Base-by-base conservation (phyloP, 495 filamentous ascomycete genomes). In the Penicillium egyptiacum region DNA sequence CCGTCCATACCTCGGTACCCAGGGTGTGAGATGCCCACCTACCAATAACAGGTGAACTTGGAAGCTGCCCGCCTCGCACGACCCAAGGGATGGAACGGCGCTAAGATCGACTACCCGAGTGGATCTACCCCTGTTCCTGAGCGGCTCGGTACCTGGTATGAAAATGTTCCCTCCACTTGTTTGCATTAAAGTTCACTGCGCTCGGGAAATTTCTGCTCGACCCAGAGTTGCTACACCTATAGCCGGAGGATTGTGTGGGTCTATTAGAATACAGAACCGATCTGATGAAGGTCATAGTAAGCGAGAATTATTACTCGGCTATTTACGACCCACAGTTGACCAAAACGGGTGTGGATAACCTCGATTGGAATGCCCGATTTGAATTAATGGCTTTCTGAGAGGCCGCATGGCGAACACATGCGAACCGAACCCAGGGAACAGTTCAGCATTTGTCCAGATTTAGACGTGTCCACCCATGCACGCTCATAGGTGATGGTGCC, bases 81-180 rank as follows among this genome's bases (percentile, higher is more conserved):
- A 43, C 1, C 25, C 31, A 17, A 4, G 49, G 22, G 31, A 31
- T 28, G 40, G n/a, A n/a, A 9, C 26, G 49, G 54, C 63, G 53
- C 56, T 60, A 60, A 59, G 50, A 60, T 60, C 60, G 57, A 50
- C 45, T 31, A 16, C 59, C 55, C 50, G 43, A 53, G 45, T 35
- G 53, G 63, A 64, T 64, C 60, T 60, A 40, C 54, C 57, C 55
- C 57, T n/a, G 60, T 58, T 57, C 60, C 54, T 28, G 5, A 26
- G 23, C 16, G 26, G 44, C 8, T 28, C 2, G 10, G 30, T 33
- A 12, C 2, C 1, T 31, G 9, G 33, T 35, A 6, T 16, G 33
- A 2, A n/a, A n/a, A n/a, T 39, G 6, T 3, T 17, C 16, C 7
- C 6, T 39, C 35, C 35, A 39, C n/a, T 39, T 39, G 7, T 9